Base-by-base conservation (phyloP, 352 stramenopile species). In the Pythium dissotocum region DNA sequence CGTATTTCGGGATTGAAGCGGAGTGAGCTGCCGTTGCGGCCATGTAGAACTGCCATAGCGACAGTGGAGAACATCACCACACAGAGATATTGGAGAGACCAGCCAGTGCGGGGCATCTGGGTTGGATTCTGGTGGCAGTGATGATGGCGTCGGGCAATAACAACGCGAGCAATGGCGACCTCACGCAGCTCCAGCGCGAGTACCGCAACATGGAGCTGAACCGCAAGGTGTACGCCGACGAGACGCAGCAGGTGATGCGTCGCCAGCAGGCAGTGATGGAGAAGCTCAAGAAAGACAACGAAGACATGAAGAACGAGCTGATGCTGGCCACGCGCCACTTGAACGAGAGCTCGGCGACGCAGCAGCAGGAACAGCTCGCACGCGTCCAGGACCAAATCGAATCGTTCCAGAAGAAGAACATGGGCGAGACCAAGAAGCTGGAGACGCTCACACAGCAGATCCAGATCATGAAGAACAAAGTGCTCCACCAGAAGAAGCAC, bases 181-280 rank as follows among this genome's bases (percentile, higher is more conserved):
- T 98, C 53, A 84, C 88, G 72, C 89, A 97, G 73, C 85, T 99
- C 52, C 95, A 98, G 78, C 84, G 92, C 38, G 94, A 98, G 77
- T 98, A 98, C 70, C 88, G 93, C 58, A 97, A 98, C 67, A 99
- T 99, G 96, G 94, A 99, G 80, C 80, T 97, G n/a, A 98, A 99
- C 79, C 90, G 95, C 65, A 93, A 97, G 51, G 96, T 93, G 49
- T 97, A 97, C 60, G 90, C 94, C 14, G 94, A 99, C 58, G 93
- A 99, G 74, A 97, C 78, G 51, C 83, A 97, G 61, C 85, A 98
- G 63, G 90, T 98, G 36, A 93, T 99, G 72, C 90, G 93, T n/a
- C 91, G 93, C 73, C 96, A 99, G 72, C 94, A 98, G 57, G 77
- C 82, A 12, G 89, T 94, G 67, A 94, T 97, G 61, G 88, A 96